Conservation (phyloP, 805 yeast genomes). For the Pichia nakasei region DNA sequence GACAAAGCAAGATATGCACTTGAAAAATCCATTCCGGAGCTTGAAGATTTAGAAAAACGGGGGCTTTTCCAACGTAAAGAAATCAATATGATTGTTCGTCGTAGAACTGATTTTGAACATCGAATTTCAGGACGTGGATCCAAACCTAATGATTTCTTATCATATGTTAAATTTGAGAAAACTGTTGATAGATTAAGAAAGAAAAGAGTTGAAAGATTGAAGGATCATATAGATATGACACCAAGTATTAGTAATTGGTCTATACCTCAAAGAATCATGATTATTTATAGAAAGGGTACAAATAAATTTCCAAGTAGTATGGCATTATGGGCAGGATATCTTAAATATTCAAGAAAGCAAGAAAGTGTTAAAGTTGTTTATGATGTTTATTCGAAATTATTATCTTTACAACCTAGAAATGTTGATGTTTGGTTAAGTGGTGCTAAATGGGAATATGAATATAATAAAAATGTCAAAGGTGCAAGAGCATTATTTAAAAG, state of each 20-base stretch:
- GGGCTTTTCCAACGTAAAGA: conserved; percentile 79
- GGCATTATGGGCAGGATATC: conserved; percentile 68
- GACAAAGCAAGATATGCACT: conserved; percentile 42
- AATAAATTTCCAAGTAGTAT: conserved; percentile 71
- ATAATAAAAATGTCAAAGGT: conserved; percentile 79
- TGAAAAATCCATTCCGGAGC: conserved; percentile 78
- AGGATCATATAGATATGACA: conserved; percentile 45
- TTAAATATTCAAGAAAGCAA: conserved; percentile 56
- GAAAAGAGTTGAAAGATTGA: conserved; percentile 59
- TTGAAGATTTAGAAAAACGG: conserved; percentile 76
- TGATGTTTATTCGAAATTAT: conserved; percentile 64
- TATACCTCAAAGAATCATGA: conserved; percentile 69
- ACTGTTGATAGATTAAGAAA: conserved; percentile 70
- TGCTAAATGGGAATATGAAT: conserved; percentile 87
- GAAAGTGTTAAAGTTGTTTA: conserved; percentile 68
- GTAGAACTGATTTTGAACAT: conserved; percentile 94
- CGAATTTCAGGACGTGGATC: conserved; percentile 78
- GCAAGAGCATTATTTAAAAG: conserved; percentile 82
- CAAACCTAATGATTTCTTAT: conserved; percentile 63
- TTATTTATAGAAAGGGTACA: conserved; percentile 76
- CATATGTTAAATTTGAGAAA: conserved; percentile 72
- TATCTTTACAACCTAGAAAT: conserved; percentile 86
- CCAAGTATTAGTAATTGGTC: conserved; percentile 82
- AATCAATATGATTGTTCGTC: conserved; percentile 75
- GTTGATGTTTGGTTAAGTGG: conserved; percentile 90